Evolutionary conservation across 1,284 basidiomycete species (phyloP), one percentile per base, ranked within the genome.

Genomic region (Rhodofomes roseus): DNA sequence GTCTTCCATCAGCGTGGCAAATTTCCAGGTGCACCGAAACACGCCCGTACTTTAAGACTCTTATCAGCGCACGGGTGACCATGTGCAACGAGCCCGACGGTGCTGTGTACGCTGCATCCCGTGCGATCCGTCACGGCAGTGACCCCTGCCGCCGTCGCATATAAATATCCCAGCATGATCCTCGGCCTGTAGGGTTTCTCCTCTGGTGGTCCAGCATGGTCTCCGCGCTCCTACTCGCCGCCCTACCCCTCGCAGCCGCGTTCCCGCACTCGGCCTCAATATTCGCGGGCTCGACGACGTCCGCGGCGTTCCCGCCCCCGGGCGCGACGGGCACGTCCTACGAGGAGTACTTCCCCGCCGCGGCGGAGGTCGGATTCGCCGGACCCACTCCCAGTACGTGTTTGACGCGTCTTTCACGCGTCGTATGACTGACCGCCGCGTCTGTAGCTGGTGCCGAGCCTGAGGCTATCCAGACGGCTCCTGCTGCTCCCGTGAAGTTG

Each of bases 321-420:
- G 58, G 57, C 34, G 67, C 68, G 46, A 70, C 67, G 7, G 54
- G 63, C 50, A 67, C 67, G 5, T 52, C 62, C 7, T 61, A 69
- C 7, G 62, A 70, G 57, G 62, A 67, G 1, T 65, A 65, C 57
- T 74, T 72, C 58, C 71, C 72, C 3, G 68, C 65, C 51, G 61
- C 62, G 8, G 60, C 60, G 18, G 55, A 66, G 27, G 70, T 74
- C 7, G 72, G 71, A 36, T 68, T 64, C 55, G 56, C 68, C 2
- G 72, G 72, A 3, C 67, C 72, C 6, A 73, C 71, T 14, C 71
- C 71, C 4, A 73, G 71, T 68, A 64, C 31, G 64, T 65, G 25
- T 20, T 40, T 18, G 43, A 48, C 25, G 23, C 12, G 22, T 48
- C 14, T 34, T 55, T 4, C n/a, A 31, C 29, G 18, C 43, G 39